A percentile compares a stretch with the other conserved stretches of the same genome.
These are phyloP conservation scores for Diaporthe sp. DNA, from an alignment of 2,329 filamentous ascomycete species.

Conservation along the genomic window DNA sequence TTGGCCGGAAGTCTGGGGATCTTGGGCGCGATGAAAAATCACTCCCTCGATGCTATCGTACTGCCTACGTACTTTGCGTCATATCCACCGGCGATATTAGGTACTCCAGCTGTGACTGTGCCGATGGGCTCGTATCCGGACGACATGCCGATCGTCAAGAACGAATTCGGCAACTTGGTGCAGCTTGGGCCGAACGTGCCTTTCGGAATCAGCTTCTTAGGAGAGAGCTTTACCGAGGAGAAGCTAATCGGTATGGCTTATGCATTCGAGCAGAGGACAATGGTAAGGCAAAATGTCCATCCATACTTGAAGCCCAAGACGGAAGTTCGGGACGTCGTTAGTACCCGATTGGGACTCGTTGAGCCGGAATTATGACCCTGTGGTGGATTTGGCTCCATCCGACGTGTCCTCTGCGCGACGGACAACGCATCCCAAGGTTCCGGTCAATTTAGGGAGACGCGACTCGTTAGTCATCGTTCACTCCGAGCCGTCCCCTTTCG, in stretches of 20 bases:
- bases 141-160: constrained; percentile 59
- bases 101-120: constrained; percentile 22
- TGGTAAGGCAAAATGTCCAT: constrained; percentile 42
- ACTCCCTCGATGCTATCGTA: constrained; percentile 72
- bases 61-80: constrained; percentile 60
- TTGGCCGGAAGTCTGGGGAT: constrained; percentile 69
- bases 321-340: constrained; percentile 30
- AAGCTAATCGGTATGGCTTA: constrained; percentile 74
- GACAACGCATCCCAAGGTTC: background rate
- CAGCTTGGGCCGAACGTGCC: constrained; percentile 60
- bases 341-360: background rate
- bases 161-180: constrained; percentile 64
- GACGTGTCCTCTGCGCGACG: background rate
- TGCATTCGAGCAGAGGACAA: constrained; percentile 74
- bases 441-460: background rate
- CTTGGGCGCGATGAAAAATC: constrained; percentile 67
- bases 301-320: constrained; percentile 47
- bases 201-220: constrained; percentile 72
- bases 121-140: constrained; percentile 71
- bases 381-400: background rate
- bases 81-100: constrained; percentile 12
- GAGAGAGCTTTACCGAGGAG: constrained; percentile 71
- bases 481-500: constrained; percentile 6
- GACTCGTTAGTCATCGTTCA: constrained; percentile 4
- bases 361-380: constrained; percentile 1